These are phyloP conservation scores for Grigorovia yakushimaensis DNA, from an alignment of 805 yeast species.

Conservation along the genomic window DNA sequence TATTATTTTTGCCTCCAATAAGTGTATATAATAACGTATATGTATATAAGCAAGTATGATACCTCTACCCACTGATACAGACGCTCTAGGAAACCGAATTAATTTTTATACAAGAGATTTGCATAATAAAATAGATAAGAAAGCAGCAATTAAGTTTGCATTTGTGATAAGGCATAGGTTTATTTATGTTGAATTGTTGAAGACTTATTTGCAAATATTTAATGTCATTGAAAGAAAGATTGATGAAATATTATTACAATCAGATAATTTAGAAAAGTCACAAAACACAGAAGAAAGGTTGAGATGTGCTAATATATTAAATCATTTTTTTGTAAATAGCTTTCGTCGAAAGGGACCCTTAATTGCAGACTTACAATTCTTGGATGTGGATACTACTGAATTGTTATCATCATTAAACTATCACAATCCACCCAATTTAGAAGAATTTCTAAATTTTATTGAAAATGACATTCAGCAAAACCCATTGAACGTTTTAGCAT, in stretches of 20 bases:
- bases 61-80: conserved; percentile 71
- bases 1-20: background rate
- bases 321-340: conserved; percentile 58
- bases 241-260: conserved; percentile 12
- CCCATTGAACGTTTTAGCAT: conserved; percentile 67
- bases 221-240: conserved; percentile 45
- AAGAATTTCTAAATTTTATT: conserved; percentile 54
- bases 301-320: conserved; percentile 36
- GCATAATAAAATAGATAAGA: conserved; percentile 61
- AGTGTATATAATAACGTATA: background rate
- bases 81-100: conserved; percentile 77
- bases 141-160: conserved; percentile 61
- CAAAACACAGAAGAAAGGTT: conserved; percentile 34
- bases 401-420: conserved; percentile 22
- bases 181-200: conserved; percentile 73
- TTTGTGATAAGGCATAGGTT: conserved; percentile 66
- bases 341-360: conserved; percentile 52
- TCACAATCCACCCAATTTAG: conserved; percentile 37
- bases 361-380: conserved; percentile 55
- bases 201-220: conserved; percentile 61
- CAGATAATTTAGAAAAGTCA: background rate
- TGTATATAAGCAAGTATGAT: conserved; percentile 21
- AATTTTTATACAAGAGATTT: conserved; percentile 54
- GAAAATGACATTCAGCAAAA: conserved; percentile 41
- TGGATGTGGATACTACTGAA: conserved; percentile 27